Percentiles rank a stretch among this genome's conserved stretches.
phyloP scores from a whole-genome alignment of 331 rosid species.

The Saraca asoca region DNA sequence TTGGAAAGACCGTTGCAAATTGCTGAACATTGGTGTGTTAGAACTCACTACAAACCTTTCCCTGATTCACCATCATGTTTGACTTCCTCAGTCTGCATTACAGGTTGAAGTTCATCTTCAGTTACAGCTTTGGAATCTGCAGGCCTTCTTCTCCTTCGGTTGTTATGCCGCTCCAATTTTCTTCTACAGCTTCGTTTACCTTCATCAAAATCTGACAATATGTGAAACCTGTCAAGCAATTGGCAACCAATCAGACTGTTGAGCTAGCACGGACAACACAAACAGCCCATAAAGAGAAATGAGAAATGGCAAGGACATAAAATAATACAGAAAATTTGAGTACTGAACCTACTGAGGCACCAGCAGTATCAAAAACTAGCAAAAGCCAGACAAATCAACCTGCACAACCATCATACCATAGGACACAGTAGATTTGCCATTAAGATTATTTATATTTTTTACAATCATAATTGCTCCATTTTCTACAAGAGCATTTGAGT shows the following conservation, averaged over 20 bases:
- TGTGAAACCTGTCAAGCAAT: conserved; percentile 73
- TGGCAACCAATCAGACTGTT: conserved; percentile 5
- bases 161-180: conserved; percentile 91
- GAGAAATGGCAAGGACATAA: neutral
- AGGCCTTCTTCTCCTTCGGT: conserved; percentile 78
- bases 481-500: neutral
- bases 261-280: conserved; percentile 9
- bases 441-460: neutral
- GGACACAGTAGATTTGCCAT: neutral
- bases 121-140: conserved; percentile 37
- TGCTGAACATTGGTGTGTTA: neutral
- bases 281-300: neutral
- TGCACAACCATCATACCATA: neutral
- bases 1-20: neutral
- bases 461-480: neutral
- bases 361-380: neutral
- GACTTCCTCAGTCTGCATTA: conserved; percentile 52
- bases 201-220: conserved; percentile 85
- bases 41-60: conserved; percentile 48
- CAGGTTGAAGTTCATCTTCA: conserved; percentile 52
- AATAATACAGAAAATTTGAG: too few relatives aligned
- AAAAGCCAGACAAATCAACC: neutral
- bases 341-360: neutral
- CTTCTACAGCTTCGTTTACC: conserved; percentile 96
- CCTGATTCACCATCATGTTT: conserved; percentile 51